Conservation (phyloP, 2,329 filamentous ascomycete genomes). For the Teratosphaeria nubilosa region DNA sequence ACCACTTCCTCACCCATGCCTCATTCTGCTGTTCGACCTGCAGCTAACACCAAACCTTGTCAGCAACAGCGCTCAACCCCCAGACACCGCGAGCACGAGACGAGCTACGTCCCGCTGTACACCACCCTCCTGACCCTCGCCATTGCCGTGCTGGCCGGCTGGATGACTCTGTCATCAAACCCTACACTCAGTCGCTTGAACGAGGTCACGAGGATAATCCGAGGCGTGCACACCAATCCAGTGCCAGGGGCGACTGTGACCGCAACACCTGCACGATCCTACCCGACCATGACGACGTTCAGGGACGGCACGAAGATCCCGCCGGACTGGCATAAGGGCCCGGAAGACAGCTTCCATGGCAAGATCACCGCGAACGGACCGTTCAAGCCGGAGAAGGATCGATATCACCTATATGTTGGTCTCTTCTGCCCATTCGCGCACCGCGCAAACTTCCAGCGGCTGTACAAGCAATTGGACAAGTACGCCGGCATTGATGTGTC, state of each 20-base stretch:
- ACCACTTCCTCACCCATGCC: neutral
- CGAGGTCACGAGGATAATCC: neutral
- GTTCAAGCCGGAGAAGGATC: constrained; percentile 41
- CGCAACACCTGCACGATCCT: neutral
- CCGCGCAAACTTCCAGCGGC: constrained; percentile 46
- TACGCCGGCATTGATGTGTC: constrained; percentile 42
- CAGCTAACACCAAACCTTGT: neutral
- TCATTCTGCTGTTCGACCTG: neutral
- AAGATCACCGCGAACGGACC: constrained; percentile 36
- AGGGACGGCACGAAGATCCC: constrained; percentile 3
- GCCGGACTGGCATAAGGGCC: constrained; percentile 19
- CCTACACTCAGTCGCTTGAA: constrained; percentile 4
- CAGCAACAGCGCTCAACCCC: neutral
- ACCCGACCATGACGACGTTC: neutral
- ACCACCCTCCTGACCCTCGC: neutral
- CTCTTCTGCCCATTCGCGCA: constrained; percentile 59
- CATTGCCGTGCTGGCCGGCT: constrained; percentile 1
- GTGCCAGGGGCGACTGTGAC: neutral
- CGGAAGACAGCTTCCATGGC: constrained; percentile 43
- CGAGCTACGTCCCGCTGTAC: neutral
- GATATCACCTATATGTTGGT: constrained; percentile 49
- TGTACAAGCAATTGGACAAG: constrained; percentile 47
- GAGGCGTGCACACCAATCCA: neutral
- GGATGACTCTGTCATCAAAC: neutral
- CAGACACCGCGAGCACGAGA: neutral